Percentiles rank a stretch among this genome's conserved stretches.
Conservation (phyloP, 208 protist genomes). For the Tritrichomonas foetus region DNA sequence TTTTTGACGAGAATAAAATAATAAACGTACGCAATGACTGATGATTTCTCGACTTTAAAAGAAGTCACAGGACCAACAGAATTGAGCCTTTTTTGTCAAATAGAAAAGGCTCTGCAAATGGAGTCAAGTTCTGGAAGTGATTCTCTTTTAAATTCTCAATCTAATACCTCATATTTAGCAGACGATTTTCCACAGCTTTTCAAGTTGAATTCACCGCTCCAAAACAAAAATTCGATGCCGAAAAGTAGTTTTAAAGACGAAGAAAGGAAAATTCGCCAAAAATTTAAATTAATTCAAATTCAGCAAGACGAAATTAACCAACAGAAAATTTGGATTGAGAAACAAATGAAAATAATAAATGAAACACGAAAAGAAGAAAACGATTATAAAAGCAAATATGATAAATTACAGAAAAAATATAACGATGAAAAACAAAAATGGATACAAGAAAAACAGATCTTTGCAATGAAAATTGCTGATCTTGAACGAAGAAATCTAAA, state of each 20-base stretch:
- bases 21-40: no score
- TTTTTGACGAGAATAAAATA: no score
- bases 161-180: not conserved
- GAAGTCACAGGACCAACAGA: no score
- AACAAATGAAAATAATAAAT: not conserved
- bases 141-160: not conserved
- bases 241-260: not conserved
- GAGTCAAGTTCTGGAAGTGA: not conserved
- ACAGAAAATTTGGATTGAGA: not conserved
- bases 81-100: no score
- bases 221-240: no score
- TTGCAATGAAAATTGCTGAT: not conserved
- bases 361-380: not conserved
- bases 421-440: not conserved
- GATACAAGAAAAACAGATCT: not conserved
- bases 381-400: not conserved
- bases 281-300: not conserved
- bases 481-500: not conserved
- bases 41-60: not conserved
- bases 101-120: not conserved
- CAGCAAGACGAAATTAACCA: not conserved
- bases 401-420: not conserved
- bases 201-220: not conserved
- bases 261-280: not conserved
- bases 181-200: not conserved